Conservation (phyloP, 441 rosid genomes). For the Macaranga tanarius region DNA sequence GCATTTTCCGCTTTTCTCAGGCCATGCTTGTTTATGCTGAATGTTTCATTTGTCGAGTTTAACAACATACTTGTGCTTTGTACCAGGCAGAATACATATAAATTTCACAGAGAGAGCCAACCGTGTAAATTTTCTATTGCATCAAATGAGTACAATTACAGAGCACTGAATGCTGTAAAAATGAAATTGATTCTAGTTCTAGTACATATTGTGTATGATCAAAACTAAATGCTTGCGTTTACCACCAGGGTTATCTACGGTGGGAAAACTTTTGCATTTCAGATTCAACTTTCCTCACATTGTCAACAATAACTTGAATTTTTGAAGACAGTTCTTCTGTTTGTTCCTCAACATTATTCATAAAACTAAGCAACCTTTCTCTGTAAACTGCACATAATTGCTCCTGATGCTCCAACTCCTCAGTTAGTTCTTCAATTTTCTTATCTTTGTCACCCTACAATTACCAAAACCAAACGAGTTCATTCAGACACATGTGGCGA, state of each 20-base stretch:
- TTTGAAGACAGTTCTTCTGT: slow-evolving; percentile 59
- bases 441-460: slow-evolving; percentile 67
- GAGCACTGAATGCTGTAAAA: slow-evolving; percentile 12
- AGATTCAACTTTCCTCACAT: slow-evolving; percentile 55
- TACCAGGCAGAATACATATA: background rate
- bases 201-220: slow-evolving; percentile 23
- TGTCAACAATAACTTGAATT: slow-evolving; percentile 51
- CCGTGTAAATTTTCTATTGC: slow-evolving; percentile 11
- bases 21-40: background rate
- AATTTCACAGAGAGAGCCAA: background rate
- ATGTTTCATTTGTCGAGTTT: background rate
- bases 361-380: slow-evolving; percentile 53
- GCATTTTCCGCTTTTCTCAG: background rate
- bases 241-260: slow-evolving; percentile 33
- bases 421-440: slow-evolving; percentile 61
- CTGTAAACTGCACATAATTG: slow-evolving; percentile 52
- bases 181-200: slow-evolving; percentile 16
- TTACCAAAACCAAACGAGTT: slow-evolving; percentile 6
- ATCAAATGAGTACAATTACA: slow-evolving; percentile 18
- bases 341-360: slow-evolving; percentile 59
- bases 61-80: background rate
- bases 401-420: slow-evolving; percentile 59
- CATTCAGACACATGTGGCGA: background rate
- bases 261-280: slow-evolving; percentile 35
- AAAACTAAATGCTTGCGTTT: background rate